Percentiles rank a stretch among this genome's conserved stretches.
These are phyloP conservation scores for Intubia oerlemansii DNA, from an alignment of 2,329 filamentous ascomycete species.

Conservation along the genomic window DNA sequence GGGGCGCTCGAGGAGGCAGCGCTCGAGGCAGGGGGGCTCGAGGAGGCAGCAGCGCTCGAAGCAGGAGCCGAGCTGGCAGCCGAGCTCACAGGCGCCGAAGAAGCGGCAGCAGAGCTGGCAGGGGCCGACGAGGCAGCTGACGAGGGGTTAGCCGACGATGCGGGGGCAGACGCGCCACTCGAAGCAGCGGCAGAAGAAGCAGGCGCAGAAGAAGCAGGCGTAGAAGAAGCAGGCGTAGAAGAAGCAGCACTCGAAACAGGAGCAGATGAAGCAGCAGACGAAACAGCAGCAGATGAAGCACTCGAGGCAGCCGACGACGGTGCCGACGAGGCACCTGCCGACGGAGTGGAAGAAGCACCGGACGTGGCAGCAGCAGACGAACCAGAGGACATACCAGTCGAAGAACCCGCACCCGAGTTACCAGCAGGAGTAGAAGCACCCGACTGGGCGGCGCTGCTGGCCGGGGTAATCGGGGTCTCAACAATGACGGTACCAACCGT, in stretches of 20 bases:
- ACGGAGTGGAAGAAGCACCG: no score
- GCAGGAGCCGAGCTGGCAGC: conserved; percentile 1
- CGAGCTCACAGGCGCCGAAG: background rate
- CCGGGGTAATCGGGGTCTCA: no score
- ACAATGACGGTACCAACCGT: conserved; percentile 6
- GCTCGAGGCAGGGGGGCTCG: background rate
- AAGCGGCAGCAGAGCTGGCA: background rate
- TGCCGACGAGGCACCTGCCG: background rate
- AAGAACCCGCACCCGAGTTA: no score
- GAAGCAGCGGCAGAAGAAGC: conserved; percentile 1
- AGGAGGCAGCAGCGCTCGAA: background rate
- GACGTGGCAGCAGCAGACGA: no score
- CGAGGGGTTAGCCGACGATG: background rate
- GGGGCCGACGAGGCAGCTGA: background rate
- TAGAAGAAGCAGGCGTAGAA: background rate
- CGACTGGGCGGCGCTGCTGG: no score
- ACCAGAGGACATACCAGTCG: no score
- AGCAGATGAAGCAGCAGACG: background rate
- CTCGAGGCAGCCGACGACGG: background rate
- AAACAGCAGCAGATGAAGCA: background rate
- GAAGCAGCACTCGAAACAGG: background rate
- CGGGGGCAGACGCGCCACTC: background rate
- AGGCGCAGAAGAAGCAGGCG: background rate
- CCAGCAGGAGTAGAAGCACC: no score
- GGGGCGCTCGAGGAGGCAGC: background rate